These are phyloP conservation scores for Fusarium papillatum DNA, from an alignment of 2,329 filamentous ascomycete species.

Conservation along the genomic window DNA sequence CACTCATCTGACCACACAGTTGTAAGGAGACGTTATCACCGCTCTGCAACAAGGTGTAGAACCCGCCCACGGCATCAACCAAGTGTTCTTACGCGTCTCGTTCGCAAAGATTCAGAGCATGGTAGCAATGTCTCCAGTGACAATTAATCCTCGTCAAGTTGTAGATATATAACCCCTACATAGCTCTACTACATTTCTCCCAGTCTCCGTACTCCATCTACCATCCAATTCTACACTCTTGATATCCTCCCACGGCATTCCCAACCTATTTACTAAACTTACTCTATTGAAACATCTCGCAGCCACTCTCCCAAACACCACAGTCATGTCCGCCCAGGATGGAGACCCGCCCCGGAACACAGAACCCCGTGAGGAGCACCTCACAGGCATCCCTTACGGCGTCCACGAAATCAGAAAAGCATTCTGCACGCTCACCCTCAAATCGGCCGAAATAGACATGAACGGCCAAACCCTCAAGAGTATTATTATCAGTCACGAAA, in stretches of 20 bases:
- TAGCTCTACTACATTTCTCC: background rate
- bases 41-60: background rate
- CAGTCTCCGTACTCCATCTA: background rate
- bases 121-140: background rate
- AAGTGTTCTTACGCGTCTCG: background rate
- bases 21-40: background rate
- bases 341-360: too few species aligned
- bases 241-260: background rate
- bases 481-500: too few species aligned
- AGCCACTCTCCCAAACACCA: too few species aligned
- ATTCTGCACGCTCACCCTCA: background rate
- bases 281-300: background rate
- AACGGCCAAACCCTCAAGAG: too few species aligned
- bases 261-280: background rate
- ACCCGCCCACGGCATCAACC: background rate
- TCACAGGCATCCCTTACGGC: background rate
- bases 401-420: background rate
- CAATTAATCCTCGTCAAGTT: background rate
- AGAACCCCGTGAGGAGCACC: too few species aligned
- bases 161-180: background rate
- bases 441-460: background rate
- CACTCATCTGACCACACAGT: background rate
- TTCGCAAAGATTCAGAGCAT: background rate
- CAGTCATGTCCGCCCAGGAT: too few species aligned
- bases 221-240: background rate